Evolutionary conservation across 2,329 filamentous ascomycete genomes (phyloP).

Genomic region (Aspergillus texensis): DNA sequence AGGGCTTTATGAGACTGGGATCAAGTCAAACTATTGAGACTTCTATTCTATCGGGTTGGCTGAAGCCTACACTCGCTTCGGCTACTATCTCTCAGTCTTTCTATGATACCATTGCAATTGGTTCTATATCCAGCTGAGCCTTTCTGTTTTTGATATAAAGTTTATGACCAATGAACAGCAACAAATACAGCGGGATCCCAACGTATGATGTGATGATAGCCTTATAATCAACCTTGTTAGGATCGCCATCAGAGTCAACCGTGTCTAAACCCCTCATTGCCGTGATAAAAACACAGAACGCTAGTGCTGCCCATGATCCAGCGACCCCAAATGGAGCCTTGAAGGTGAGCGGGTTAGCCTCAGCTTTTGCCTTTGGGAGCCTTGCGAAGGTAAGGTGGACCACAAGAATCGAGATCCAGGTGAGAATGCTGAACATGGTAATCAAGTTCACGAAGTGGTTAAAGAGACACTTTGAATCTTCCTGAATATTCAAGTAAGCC

Average conservation of each 20-base stretch:
- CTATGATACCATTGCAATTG: neutral
- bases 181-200: constrained; percentile 75
- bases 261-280: constrained; percentile 81
- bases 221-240: constrained; percentile 68
- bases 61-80: neutral
- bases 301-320: constrained; percentile 69
- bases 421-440: constrained; percentile 67
- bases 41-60: neutral
- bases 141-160: constrained; percentile 22
- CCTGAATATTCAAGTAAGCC: constrained; percentile 69
- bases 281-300: constrained; percentile 72
- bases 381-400: constrained; percentile 69
- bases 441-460: constrained; percentile 68
- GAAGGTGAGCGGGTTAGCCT: constrained; percentile 56
- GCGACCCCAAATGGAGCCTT: constrained; percentile 70
- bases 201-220: constrained; percentile 77
- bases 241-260: constrained; percentile 57
- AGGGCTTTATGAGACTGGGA: neutral
- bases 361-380: constrained; percentile 62
- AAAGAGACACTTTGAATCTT: constrained; percentile 61
- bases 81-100: neutral
- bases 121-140: neutral
- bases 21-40: neutral
- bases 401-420: constrained; percentile 69
- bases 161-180: constrained; percentile 71